These are phyloP conservation scores for Fusarium pseudoanthophilum DNA, from an alignment of 2,329 filamentous ascomycete genomes.

Conservation along the genomic window DNA sequence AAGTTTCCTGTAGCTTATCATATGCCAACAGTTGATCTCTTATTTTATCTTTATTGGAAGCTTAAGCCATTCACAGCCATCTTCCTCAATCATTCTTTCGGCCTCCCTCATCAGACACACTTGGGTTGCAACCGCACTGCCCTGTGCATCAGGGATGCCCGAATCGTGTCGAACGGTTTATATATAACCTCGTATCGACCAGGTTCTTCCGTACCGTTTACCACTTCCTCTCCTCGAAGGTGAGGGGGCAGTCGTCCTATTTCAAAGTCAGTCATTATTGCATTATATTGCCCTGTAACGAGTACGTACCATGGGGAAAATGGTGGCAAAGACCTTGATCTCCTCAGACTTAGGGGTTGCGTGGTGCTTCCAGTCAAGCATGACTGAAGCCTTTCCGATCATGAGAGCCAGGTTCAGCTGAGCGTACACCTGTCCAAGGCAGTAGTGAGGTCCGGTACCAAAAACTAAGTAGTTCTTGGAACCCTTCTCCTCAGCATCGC, in stretches of 20 bases:
- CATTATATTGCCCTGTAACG: not conserved
- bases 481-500: slow-evolving; percentile 85
- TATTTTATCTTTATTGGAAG: not conserved
- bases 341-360: slow-evolving; percentile 86
- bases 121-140: not conserved
- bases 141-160: slow-evolving; percentile 2
- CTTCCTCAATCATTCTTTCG: slow-evolving; percentile 6
- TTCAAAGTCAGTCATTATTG: slow-evolving; percentile 40
- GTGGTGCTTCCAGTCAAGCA: slow-evolving; percentile 90
- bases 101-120: slow-evolving; percentile 22
- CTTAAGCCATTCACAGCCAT: not conserved
- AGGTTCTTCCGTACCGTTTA: slow-evolving; percentile 42
- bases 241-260: slow-evolving; percentile 85
- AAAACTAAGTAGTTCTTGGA: slow-evolving; percentile 98
- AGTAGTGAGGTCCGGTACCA: slow-evolving; percentile 95
- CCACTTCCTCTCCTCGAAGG: slow-evolving; percentile 69
- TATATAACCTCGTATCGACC: slow-evolving; percentile 16
- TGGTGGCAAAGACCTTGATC: slow-evolving; percentile 98
- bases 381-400: slow-evolving; percentile 88
- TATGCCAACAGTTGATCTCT: not conserved
- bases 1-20: not conserved
- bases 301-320: slow-evolving; percentile 88
- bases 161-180: not conserved
- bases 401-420: slow-evolving; percentile 88
- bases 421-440: slow-evolving; percentile 92